A percentile compares a stretch with the other conserved stretches of the same genome.
phyloP scores from a whole-genome alignment of 2,329 filamentous ascomycete genomes.

The Nemania bipapillata region DNA sequence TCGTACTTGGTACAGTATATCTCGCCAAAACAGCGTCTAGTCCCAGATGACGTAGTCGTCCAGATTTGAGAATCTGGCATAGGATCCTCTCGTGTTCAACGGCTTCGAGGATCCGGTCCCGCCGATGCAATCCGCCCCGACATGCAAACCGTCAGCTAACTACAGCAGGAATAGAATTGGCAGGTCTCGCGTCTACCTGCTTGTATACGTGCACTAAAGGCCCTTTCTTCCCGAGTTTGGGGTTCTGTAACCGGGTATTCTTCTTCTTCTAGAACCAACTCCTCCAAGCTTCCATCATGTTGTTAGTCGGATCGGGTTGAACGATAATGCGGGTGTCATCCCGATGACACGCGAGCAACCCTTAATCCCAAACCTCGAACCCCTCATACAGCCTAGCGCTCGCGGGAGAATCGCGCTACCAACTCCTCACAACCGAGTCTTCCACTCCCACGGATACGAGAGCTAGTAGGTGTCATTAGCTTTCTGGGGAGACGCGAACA shows the following conservation, averaged over 20 bases:
- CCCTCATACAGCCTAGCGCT: background rate
- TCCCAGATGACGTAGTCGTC: background rate
- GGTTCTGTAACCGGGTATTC: constrained; percentile 2
- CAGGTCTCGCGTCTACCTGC: background rate
- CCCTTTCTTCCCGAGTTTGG: constrained; percentile 6
- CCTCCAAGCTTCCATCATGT: constrained; percentile 5
- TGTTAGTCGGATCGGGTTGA: constrained; percentile 13
- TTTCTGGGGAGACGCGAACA: background rate
- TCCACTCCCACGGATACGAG: constrained; percentile 3
- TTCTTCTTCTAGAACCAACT: background rate
- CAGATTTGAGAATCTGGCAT: background rate
- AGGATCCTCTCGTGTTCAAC: background rate
- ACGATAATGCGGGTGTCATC: constrained; percentile 18
- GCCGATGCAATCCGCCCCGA: constrained; percentile 11
- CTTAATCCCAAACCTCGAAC: background rate
- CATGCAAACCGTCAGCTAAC: constrained; percentile 10
- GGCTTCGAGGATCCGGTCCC: constrained; percentile 7
- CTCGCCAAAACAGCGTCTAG: constrained; percentile 5
- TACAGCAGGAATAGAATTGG: background rate
- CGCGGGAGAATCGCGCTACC: background rate
- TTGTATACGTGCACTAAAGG: background rate
- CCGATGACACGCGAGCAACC: constrained; percentile 7
- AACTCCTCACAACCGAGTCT: constrained; percentile 1
- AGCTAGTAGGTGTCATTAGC: background rate
- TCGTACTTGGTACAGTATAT: background rate